Evolutionary conservation across 2,329 filamentous ascomycete species (phyloP), one percentile per base, ranked within the genome.

Genomic region (Talaromyces rugulosus): DNA sequence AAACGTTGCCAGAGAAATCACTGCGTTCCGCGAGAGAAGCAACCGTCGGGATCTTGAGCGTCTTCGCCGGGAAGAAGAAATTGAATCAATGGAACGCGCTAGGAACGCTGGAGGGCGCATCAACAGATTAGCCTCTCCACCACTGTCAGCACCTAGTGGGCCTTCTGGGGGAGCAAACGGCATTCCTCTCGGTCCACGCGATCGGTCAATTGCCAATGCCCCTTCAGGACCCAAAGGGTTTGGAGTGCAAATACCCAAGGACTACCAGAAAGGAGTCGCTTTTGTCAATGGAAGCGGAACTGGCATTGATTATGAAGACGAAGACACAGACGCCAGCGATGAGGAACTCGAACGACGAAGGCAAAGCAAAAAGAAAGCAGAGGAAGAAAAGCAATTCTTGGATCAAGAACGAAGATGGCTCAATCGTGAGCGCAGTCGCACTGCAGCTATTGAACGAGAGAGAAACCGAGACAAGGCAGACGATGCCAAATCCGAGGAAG

Each of bases 331-430:
- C 56, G 92, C 92, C 2, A 92, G 89, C 66, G 95, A 99, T 70
- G 87, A 89, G 12, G 94, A 98, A 73, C 81, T 98, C 0, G 88
- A 96, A 73, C 83, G 83, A 31, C 84, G 92, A 54, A 86, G 89
- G 18, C 78, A 86, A 65, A 84, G 85, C 28, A 93, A 91, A 75
- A 87, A 88, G 66, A 83, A 89, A 40, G 82, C 87, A 0, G 92
- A 97, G 27, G 83, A 87, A 0, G 90, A 97, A 55, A 92, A 93
- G 71, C 81, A 86, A 54, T 97, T 91, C 72, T 81, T 90, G 0
- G 93, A 96, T 68, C 89, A 93, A 51, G 92, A 97, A 73, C 87
- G 92, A 33, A 89, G 92, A 65, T 98, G 94, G 94, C 82, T 92
- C 30, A 96, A 96, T 72, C 87, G 93, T 52, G 95, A 99, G 74